Base-by-base conservation (phyloP, 495 filamentous ascomycete genomes). In the Neurospora sp. region DNA sequence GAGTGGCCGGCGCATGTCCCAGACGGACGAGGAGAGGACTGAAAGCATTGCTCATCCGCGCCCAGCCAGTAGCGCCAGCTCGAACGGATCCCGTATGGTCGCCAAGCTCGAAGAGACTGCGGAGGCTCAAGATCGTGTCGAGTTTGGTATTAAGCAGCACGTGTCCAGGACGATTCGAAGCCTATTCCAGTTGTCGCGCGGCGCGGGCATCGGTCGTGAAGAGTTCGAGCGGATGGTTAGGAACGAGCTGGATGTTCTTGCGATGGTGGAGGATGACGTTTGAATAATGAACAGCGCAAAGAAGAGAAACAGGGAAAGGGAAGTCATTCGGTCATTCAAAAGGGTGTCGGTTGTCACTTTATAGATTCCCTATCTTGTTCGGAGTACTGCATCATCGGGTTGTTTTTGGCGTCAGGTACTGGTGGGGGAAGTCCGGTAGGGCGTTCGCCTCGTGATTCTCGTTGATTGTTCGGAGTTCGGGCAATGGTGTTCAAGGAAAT, bases 111-210 rank as follows among this genome's bases (percentile, higher is more conserved):
- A 91, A 77, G 86, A 88, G 39, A 85, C 85, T 31, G 92, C 90
- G 4, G 87, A 87, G 70, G 88, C 81, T 69, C 89, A 89, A 73
- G 89, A 89, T 23, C 87, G 89, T 70, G 90, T 86, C 71, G 94
- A 97, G 78, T 85, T 92, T 16, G 94, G 91, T 4, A 89, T 98
- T 27, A 93, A 93, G 81, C 93, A 97, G 81, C 96, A 98, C 81
- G 91, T 99, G 37, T 89, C 91, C 59, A 89, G 92, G 8, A 94
- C 90, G 78, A 89, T 99, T 74, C 94, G 97, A 85, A 96, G 92
- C 80, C 80, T 99, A 74, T 97, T 91, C 78, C 85, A 93, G 44
- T 83, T 99, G 40, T 93, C 94, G 59, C 89, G 90, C 77, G 87
- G 89, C 18, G 89, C 89, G 23, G 96, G 96, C 3, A 94, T 99